These are phyloP conservation scores for Corynascus novoguineensis DNA, from an alignment of 495 filamentous ascomycete species.

Conservation along the genomic window DNA sequence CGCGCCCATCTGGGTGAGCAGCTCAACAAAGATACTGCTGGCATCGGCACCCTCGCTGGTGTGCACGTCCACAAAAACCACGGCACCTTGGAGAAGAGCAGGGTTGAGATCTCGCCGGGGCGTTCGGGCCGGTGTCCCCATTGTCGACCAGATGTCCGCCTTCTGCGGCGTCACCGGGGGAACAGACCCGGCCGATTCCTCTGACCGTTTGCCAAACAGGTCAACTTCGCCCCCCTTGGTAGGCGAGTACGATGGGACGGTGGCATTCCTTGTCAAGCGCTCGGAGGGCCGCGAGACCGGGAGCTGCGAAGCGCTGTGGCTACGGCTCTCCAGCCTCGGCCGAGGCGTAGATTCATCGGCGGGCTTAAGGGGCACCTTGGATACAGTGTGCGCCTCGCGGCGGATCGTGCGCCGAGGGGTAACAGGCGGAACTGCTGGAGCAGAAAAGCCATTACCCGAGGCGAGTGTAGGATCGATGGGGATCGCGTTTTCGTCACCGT, in stretches of 20 bases:
- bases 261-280: slow-evolving; percentile 35
- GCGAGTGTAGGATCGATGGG: slow-evolving; percentile 49
- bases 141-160: slow-evolving; percentile 43
- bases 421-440: slow-evolving; percentile 22
- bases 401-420: slow-evolving; percentile 33
- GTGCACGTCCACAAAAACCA: slow-evolving; percentile 91
- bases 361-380: slow-evolving; percentile 69
- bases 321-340: slow-evolving; percentile 41
- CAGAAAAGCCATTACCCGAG: slow-evolving; percentile 3
- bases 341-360: slow-evolving; percentile 58
- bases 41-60: slow-evolving; percentile 84
- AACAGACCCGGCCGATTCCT: slow-evolving; percentile 15
- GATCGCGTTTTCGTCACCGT: slow-evolving; percentile 56
- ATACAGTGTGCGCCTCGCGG: slow-evolving; percentile 58
- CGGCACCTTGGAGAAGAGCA: slow-evolving; percentile 59
- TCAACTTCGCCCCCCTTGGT: slow-evolving; percentile 30
- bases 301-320: slow-evolving; percentile 51
- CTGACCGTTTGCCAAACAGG: slow-evolving; percentile 17
- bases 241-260: slow-evolving; percentile 42
- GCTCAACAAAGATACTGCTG: slow-evolving; percentile 73
- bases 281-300: slow-evolving; percentile 30
- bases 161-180: slow-evolving; percentile 35
- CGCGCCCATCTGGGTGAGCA: slow-evolving; percentile 80
- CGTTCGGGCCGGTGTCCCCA: slow-evolving; percentile 51
- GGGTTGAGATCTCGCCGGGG: slow-evolving; percentile 48